Evolutionary conservation across 192 early-diverging fungal species (phyloP), one percentile per base, ranked within the genome.

Genomic region (Obelidium mucronatum): DNA sequence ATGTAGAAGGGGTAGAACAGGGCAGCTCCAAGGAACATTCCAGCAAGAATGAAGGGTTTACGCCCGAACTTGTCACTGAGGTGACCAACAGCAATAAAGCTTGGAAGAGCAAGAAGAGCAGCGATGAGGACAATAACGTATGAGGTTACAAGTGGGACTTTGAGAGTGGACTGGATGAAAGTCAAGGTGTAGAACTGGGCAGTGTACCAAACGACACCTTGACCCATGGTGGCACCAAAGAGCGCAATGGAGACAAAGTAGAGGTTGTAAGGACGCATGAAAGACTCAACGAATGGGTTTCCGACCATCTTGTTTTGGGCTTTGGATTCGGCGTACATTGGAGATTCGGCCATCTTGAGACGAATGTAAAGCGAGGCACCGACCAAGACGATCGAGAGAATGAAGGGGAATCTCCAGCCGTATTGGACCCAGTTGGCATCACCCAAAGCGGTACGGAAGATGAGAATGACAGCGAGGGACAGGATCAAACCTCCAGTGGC

Each of bases 381-480:
- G 36, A 80, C 67, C 4, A 80, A 53, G 26, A 80, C 28, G 36
- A 79, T 37, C n/a, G 79, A 80, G 28, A 80, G 34, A 31, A 79
- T 33, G 51, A 80, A 80, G 22, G 77, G 76, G 62, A 80, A 42
- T 54, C 79, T 79, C 79, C 79, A 80, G 39, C 79, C 79, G 44
- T 60, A 80, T 22, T n/a, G 28, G 2, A 31, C 22, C 26, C 40
- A 80, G 44, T 28, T 28, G n/a, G 26, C 65, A 19, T 42, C 54
- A 35, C 79, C 63, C 55, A 73, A 26, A 8, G 54, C 30, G 13
- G 34, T 40, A 4, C 58, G 64, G 40, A 40, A 53, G 51, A 66
- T 66, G 15, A 80, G 52, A 34, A 68, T 73, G 33, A 80, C 69
- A 22, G 70, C 30, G 2, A 80, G 62, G 2, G 79, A 68, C 3